Conservation (phyloP, 2,329 filamentous ascomycete genomes). For the Basipetospora chlamydospora region DNA sequence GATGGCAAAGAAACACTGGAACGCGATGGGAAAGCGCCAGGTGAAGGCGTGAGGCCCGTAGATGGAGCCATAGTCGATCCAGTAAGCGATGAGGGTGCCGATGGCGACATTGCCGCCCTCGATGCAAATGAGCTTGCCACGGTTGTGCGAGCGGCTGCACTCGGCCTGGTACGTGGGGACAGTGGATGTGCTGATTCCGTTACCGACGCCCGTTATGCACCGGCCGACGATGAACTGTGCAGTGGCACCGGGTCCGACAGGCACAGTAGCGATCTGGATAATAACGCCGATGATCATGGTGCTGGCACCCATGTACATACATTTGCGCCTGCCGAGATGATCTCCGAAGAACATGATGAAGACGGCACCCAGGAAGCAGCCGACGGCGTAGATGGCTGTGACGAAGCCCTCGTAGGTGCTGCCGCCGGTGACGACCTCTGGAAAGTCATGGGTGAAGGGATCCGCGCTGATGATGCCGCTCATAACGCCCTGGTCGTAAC, state of each 20-base stretch:
- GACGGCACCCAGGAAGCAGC: conserved; percentile 6
- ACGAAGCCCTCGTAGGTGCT: conserved; percentile 7
- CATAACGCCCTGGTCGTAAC: conserved; percentile 42
- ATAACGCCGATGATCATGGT: conserved; percentile 43
- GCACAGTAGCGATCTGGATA: conserved; percentile 43
- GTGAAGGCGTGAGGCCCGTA: conserved; percentile 29
- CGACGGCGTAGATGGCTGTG: conserved; percentile 5
- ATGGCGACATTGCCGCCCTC: conserved; percentile 37
- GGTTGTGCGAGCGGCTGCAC: conserved; percentile 31
- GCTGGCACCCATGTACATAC: conserved; percentile 43
- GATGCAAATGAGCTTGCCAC: conserved; percentile 38
- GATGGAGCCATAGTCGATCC: conserved; percentile 18
- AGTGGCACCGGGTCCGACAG: conserved; percentile 22
- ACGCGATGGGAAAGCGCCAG: conserved; percentile 41
- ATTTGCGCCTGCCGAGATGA: conserved; percentile 41
- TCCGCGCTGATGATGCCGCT: conserved; percentile 35
- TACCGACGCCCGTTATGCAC: conserved; percentile 40
- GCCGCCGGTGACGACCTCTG: conserved; percentile 7
- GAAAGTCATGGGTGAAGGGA: conserved; percentile 34
- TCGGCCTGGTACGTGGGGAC: conserved; percentile 44
- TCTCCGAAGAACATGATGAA: conserved; percentile 33
- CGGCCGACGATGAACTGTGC: conserved; percentile 39
- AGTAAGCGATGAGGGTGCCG: conserved; percentile 30
- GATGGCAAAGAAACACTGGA: conserved; percentile 21
- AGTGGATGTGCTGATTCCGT: conserved; percentile 39